Conservation (phyloP, 164 flowering plant species). For the Taxillus chinensis region DNA sequence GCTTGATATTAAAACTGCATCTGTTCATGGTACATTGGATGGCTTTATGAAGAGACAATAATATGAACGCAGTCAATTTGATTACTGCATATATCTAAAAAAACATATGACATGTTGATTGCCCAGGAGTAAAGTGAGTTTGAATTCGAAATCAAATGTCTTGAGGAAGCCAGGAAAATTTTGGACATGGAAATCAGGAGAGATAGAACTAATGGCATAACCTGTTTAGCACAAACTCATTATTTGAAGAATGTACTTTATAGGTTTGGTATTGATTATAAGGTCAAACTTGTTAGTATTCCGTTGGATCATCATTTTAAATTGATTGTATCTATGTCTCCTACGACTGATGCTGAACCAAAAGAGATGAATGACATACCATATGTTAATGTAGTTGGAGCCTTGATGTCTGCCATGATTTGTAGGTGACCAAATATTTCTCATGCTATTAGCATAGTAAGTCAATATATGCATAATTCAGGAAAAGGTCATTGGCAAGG, state of each 20-base stretch:
- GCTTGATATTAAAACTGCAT: slow-evolving; percentile 13
- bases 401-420: too few relatives aligned
- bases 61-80: slow-evolving; percentile 7
- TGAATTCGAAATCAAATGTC: slow-evolving; percentile 12
- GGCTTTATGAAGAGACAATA: slow-evolving; percentile 1
- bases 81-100: slow-evolving; percentile 6
- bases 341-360: background rate
- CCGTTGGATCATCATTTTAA: slow-evolving; percentile 6
- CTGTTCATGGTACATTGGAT: background rate
- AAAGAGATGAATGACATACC: background rate
- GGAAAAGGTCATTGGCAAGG: background rate
- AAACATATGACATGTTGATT: slow-evolving; percentile 2
- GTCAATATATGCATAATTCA: background rate
- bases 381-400: slow-evolving; percentile 2
- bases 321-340: background rate
- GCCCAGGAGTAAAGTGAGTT: background rate
- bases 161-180: slow-evolving; percentile 8
- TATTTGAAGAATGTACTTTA: slow-evolving; percentile 3
- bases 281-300: background rate
- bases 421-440: background rate
- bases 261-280: slow-evolving; percentile 1
- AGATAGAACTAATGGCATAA: background rate
- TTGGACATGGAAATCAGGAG: slow-evolving; percentile 7
- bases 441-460: background rate
- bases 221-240: slow-evolving; percentile 4